These are phyloP conservation scores for Solanum piurae DNA, from an alignment of 257 asterid genomes.

Conservation along the genomic window DNA sequence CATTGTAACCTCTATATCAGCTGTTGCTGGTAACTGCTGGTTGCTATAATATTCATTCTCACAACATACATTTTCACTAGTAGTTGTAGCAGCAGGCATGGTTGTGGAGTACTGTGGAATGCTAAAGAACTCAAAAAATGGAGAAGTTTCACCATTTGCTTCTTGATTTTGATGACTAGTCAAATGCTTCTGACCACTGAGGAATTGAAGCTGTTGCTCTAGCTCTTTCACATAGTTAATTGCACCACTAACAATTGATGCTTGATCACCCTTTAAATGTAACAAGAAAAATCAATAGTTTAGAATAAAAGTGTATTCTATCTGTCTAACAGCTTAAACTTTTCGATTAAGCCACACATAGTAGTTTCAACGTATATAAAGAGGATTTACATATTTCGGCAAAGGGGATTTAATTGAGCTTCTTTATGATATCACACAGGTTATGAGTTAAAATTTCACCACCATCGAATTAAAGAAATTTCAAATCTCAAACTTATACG, in stretches of 20 bases:
- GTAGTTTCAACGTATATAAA: background rate
- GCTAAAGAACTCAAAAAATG: slow-evolving; percentile 27
- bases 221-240: slow-evolving; percentile 35
- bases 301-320: background rate
- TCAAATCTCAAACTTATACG: background rate
- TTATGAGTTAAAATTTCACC: background rate
- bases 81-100: background rate
- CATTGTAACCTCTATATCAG: slow-evolving; percentile 37
- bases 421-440: background rate
- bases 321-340: background rate
- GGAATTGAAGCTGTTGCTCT: slow-evolving; percentile 28
- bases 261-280: slow-evolving; percentile 27
- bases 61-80: background rate
- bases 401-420: background rate
- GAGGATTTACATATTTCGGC: background rate
- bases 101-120: slow-evolving; percentile 23
- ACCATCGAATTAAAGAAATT: background rate
- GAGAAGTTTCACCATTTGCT: background rate
- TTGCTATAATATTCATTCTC: background rate
- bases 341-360: background rate
- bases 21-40: slow-evolving; percentile 5
- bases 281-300: background rate
- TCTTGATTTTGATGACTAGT: background rate
- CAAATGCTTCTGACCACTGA: slow-evolving; percentile 7
- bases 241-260: slow-evolving; percentile 35